Evolutionary conservation across 2,329 filamentous ascomycete genomes (phyloP).

Genomic region (Diplodia mutila): DNA sequence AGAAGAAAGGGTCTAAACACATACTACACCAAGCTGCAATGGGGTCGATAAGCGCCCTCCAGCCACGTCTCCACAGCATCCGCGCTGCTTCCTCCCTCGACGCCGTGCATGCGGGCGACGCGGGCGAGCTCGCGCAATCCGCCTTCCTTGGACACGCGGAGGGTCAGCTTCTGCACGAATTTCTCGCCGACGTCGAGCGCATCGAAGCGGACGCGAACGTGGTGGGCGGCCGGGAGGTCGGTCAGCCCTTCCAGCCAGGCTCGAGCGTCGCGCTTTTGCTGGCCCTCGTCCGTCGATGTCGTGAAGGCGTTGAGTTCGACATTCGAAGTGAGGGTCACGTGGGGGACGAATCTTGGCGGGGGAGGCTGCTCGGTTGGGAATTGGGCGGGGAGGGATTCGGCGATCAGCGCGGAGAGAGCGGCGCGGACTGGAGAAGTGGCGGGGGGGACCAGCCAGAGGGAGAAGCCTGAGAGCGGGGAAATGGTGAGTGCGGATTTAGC

Average conservation of each 20-base stretch:
- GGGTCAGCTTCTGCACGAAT: constrained; percentile 46
- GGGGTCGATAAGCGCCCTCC: constrained; percentile 41
- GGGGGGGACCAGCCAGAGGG: constrained; percentile 50
- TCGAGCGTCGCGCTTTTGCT: constrained; percentile 37
- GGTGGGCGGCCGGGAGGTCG: neutral
- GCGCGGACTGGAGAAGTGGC: constrained; percentile 37
- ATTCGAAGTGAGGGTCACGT: constrained; percentile 48
- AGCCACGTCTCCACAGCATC: constrained; percentile 36
- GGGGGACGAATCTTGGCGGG: constrained; percentile 43
- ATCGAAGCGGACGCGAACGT: constrained; percentile 37
- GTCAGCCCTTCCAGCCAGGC: constrained; percentile 41
- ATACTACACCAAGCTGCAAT: constrained; percentile 49
- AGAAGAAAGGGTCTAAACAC: constrained; percentile 28
- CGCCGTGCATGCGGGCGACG: constrained; percentile 33
- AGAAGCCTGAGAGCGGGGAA: constrained; percentile 38
- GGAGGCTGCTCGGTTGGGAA: constrained; percentile 40
- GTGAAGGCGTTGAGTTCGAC: constrained; percentile 35
- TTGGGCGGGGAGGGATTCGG: constrained; percentile 35
- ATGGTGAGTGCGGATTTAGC: too few relatives aligned
- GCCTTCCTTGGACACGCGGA: constrained; percentile 39
- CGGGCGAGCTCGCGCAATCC: constrained; percentile 36
- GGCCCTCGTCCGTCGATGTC: neutral
- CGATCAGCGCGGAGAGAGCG: constrained; percentile 41
- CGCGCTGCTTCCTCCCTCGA: constrained; percentile 34
- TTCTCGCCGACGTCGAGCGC: constrained; percentile 40